Conservation (phyloP, 169 alveolate species). For the Plasmodium vinckei region DNA sequence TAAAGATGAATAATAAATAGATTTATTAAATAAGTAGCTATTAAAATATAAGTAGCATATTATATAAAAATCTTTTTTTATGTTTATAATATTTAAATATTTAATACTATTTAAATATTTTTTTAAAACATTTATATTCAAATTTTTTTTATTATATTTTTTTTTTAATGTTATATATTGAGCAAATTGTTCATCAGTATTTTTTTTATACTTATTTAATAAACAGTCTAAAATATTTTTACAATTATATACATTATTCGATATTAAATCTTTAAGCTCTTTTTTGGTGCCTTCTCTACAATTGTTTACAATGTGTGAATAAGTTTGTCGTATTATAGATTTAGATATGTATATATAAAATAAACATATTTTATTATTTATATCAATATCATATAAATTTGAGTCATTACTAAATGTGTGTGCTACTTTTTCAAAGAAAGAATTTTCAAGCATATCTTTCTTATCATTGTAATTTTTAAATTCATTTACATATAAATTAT, state of each 20-base stretch:
- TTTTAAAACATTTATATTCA: constrained; percentile 52
- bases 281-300: not conserved
- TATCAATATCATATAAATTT: not conserved
- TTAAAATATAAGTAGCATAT: constrained; percentile 56
- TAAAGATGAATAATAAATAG: constrained; percentile 53
- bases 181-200: constrained; percentile 19
- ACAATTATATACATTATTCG: constrained; percentile 24
- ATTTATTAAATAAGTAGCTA: constrained; percentile 44
- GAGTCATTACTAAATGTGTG: not conserved
- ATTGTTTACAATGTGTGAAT: constrained; percentile 8
- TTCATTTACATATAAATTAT: not conserved
- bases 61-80: constrained; percentile 55
- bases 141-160: constrained; percentile 16
- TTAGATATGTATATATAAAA: constrained; percentile 41
- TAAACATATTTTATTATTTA: constrained; percentile 56
- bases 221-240: constrained; percentile 14
- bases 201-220: constrained; percentile 8
- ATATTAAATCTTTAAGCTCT: not conserved
- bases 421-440: not conserved
- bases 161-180: constrained; percentile 49
- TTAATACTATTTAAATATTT: constrained; percentile 63
- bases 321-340: constrained; percentile 43
- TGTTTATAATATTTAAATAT: constrained; percentile 63
- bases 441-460: not conserved
- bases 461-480: not conserved